phyloP scores from a whole-genome alignment of 495 filamentous ascomycete species.

The Penicillium canariense region DNA sequence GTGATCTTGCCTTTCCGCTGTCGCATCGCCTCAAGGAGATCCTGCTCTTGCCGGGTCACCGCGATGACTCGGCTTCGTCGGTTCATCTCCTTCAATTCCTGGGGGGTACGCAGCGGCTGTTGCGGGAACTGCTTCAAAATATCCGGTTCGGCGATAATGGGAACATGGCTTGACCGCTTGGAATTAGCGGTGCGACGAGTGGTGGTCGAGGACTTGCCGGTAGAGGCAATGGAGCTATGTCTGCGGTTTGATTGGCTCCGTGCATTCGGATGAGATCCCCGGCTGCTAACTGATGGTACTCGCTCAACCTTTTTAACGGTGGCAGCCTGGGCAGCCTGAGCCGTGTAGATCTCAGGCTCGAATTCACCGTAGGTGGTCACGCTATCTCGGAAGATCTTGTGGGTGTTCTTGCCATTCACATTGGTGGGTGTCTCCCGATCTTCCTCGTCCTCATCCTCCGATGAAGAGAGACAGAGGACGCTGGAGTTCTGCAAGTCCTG shows the following conservation, averaged over 20 bases:
- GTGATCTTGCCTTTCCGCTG: conserved; percentile 74
- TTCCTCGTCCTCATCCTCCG: conserved; percentile 51
- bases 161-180: conserved; percentile 35
- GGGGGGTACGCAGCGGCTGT: conserved; percentile 14
- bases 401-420: conserved; percentile 3
- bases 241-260: conserved; percentile 15
- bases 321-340: conserved; percentile 36
- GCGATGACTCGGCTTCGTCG: conserved; percentile 71
- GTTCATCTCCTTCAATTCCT: conserved; percentile 35
- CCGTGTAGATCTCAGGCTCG: conserved; percentile 44
- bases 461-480: conserved; percentile 57
- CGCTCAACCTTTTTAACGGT: conserved; percentile 34
- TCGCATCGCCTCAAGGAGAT: conserved; percentile 77
- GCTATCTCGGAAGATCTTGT: conserved; percentile 33
- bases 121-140: conserved; percentile 28
- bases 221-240: conserved; percentile 29
- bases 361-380: conserved; percentile 39
- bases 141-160: conserved; percentile 35
- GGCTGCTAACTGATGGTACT: conserved; percentile 29
- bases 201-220: conserved; percentile 23
- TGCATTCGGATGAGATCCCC: conserved; percentile 24
- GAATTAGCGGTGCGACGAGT: conserved; percentile 25
- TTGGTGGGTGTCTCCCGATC: conserved; percentile 21
- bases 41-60: conserved; percentile 81
- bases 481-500: conserved; percentile 50